Conservation (phyloP, 2,329 filamentous ascomycete genomes). For the Trichoderma aggressivum region DNA sequence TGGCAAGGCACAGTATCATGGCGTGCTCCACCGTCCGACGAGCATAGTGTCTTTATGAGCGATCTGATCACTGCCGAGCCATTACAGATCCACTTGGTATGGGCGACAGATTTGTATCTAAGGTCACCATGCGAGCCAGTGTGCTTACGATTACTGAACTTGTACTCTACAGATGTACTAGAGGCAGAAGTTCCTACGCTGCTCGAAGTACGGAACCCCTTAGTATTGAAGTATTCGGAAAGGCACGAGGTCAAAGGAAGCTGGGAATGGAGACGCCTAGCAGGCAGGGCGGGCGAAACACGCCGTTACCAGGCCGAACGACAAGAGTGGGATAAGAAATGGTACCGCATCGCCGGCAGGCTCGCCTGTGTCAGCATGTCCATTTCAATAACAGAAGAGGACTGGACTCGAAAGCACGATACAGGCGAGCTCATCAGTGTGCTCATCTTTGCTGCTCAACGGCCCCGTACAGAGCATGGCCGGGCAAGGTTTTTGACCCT, state of each 20-base stretch:
- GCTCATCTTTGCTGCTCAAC: conserved; percentile 8
- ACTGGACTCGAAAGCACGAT: conserved; percentile 10
- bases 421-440: conserved; percentile 14
- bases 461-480: conserved; percentile 1
- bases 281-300: conserved; percentile 4
- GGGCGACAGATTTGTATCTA: conserved; percentile 10
- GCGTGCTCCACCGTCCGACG: conserved; percentile 17
- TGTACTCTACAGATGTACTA: neutral
- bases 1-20: conserved; percentile 17
- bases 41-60: conserved; percentile 9
- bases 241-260: neutral
- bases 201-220: conserved; percentile 4
- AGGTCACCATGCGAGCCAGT: neutral
- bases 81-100: conserved; percentile 7
- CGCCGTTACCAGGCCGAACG: neutral
- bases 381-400: conserved; percentile 6
- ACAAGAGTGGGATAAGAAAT: conserved; percentile 6
- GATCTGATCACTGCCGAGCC: neutral
- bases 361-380: conserved; percentile 13
- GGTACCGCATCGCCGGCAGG: conserved; percentile 11
- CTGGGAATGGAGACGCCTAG: conserved; percentile 16
- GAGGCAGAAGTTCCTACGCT: neutral
- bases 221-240: neutral
- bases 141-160: neutral
- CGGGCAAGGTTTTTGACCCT: conserved; percentile 15